Evolutionary conservation across 495 filamentous ascomycete genomes (phyloP), one percentile per base, ranked within the genome.

Genomic region (Penicillium argentinense): DNA sequence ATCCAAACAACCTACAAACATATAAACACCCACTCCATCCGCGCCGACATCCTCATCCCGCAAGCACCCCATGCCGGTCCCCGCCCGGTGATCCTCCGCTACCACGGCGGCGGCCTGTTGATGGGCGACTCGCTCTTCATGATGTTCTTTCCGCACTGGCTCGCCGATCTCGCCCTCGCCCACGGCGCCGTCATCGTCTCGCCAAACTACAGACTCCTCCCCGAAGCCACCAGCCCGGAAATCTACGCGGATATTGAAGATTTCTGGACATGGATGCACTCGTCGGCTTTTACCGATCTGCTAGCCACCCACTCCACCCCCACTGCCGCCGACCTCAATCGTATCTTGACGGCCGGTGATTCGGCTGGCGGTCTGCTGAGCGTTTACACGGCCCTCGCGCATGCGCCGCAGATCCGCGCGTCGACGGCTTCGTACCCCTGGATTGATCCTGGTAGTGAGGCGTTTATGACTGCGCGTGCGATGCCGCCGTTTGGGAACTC

Each of bases 181-280:
- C 47, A 67, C 18, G 42, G 47, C 24, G 76, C 76, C 13, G 62
- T 77, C 6, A 69, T 74, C 18, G 50, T 76, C 9, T 53, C 65
- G 2, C 58, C 68, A 8, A 72, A 80, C 60, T 78, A 82, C 65
- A 76, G 76, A 9, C 67, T 82, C 16, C 26, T 77, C 7, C 77
- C 78, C 22, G 75, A 80, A 42, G 54, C 68, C 21, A 75, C 52
- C 13, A 73, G 74, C 25, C 26, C 59, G 13, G 68, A 78, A n/a
- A 66, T 77, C 47, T 60, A 76, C 39, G 54, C 67, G 13, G 79
- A 82, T 49, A 30, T 80, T 3, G 53, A 62, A 17, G 68, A 74
- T 46, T 77, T 79, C 57, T 79, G 75, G 75, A 45, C 54, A 4
- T 80, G 78, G 77, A 32, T 77, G 11, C 63, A 57, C 26, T 64